Base-by-base conservation (phyloP, 139 green algal species). In the Chlamydomonas schloesseri region DNA sequence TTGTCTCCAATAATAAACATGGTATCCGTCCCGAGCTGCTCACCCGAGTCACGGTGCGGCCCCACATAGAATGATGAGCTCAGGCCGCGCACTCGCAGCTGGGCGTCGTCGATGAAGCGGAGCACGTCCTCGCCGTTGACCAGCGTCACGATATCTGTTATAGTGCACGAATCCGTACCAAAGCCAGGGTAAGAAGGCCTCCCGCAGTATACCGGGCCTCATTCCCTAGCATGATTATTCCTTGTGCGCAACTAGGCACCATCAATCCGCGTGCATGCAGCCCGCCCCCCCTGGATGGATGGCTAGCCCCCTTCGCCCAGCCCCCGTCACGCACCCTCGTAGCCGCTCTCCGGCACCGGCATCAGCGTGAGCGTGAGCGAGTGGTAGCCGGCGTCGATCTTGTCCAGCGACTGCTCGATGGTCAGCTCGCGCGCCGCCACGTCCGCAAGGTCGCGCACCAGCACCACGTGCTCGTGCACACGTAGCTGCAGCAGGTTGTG, bases 401-500 rank as follows among this genome's bases (percentile, higher is more conserved):
- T 73, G 58, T 84, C 60, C 68, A 91, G 53, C 42, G 69, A 65
- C 75, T 89, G 82, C 71, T 91, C 88, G 78, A 91, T 91, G 31
- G 83, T 85, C 68, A 91, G 82, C 88, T 91, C 88, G 18, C 88
- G 78, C 0, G 82, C 75, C 11, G 88, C 88, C 69, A 91, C 80
- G 76, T 91, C 88, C 34, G 88, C 88, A 18, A 89, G 69, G 81
- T 91, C 88, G 21, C 82, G 82, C 67, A 91, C 57, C 82, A 91
- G 75, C 18, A 34, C 37, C 68, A 87, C 31, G 68, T 91, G 86
- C 37, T 82, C 77, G 47, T 74, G 57, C 28, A 91, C 34, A 21
- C 73, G 60, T 31, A 89, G 68, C 55, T 73, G 29, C 42, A 92
- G 73, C 57, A 92, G 72, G 3, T 46, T 57, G 80, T 88, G 80